Conservation (phyloP, 441 rosid genomes). For the Theobroma grandiflorum region DNA sequence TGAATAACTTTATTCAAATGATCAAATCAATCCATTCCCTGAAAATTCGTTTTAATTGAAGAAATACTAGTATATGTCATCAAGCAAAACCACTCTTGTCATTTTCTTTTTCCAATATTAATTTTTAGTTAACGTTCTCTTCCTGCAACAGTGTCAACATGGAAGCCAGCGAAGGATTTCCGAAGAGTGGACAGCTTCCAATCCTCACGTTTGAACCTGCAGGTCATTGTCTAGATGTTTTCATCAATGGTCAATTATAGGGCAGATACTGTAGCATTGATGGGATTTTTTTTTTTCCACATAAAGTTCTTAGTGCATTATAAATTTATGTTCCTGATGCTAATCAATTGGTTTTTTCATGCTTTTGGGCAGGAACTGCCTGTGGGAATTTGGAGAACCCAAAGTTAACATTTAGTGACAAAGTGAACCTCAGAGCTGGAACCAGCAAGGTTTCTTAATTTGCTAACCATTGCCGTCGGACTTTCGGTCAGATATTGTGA, state of each 20-base stretch:
- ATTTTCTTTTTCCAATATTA: not conserved
- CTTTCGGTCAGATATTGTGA: constrained; percentile 52
- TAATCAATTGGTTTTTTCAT: no score
- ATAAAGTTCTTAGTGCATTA: not conserved
- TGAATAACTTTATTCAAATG: constrained; percentile 11
- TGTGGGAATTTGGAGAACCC: constrained; percentile 47
- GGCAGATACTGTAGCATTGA: constrained; percentile 35
- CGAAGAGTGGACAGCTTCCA: constrained; percentile 56
- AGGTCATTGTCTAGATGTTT: constrained; percentile 62
- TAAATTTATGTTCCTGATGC: not conserved
- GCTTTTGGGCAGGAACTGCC: constrained; percentile 47
- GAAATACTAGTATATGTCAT: not conserved
- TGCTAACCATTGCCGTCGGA: constrained; percentile 58
- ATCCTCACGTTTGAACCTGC: constrained; percentile 58
- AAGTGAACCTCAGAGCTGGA: constrained; percentile 58
- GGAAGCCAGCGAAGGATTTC: constrained; percentile 47
- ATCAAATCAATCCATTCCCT: not conserved
- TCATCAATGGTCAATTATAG: constrained; percentile 56
- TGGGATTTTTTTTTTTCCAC: not conserved
- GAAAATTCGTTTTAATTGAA: no score
- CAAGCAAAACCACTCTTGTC: not conserved
- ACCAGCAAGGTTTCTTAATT: constrained; percentile 51
- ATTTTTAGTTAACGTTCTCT: not conserved
- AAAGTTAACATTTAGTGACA: constrained; percentile 40
- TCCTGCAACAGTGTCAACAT: constrained; percentile 49